phyloP scores from a whole-genome alignment of 2,329 filamentous ascomycete genomes.

The Elsinoe batatas region DNA sequence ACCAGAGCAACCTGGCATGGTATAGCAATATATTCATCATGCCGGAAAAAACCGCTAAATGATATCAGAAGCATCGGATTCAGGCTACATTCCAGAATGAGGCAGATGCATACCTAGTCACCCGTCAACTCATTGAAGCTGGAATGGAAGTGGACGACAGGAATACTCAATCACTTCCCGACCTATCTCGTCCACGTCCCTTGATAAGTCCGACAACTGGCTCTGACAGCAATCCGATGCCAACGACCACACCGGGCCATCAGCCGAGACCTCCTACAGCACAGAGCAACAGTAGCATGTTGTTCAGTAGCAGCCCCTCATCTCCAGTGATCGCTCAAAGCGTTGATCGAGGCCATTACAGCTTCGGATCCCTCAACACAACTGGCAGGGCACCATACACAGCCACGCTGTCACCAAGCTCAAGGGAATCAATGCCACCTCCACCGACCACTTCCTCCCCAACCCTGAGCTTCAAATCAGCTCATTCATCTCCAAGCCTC shows the following conservation, averaged over 20 bases:
- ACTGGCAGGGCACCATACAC: not conserved
- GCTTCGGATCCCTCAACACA: not conserved
- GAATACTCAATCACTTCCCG: not conserved
- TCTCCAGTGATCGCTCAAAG: not conserved
- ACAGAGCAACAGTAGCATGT: not conserved
- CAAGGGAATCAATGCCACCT: not conserved
- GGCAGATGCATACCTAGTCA: constrained; percentile 20
- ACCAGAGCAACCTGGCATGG: constrained; percentile 25
- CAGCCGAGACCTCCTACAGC: not conserved
- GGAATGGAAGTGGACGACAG: constrained; percentile 10
- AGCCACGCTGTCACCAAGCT: not conserved
- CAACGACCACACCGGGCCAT: not conserved
- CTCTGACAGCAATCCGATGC: not conserved
- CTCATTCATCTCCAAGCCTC: too few species aligned
- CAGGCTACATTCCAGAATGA: constrained; percentile 24
- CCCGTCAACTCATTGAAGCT: constrained; percentile 16
- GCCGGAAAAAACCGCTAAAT: not conserved
- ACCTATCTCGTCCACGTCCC: not conserved
- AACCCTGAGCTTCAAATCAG: too few species aligned
- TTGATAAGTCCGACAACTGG: not conserved
- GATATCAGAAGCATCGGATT: constrained; percentile 22
- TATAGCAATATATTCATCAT: constrained; percentile 15
- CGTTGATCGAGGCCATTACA: not conserved
- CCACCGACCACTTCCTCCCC: not conserved
- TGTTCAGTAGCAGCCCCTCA: not conserved